Evolutionary conservation across 2,329 filamentous ascomycete genomes (phyloP).

Genomic region (Microdochium paspali): DNA sequence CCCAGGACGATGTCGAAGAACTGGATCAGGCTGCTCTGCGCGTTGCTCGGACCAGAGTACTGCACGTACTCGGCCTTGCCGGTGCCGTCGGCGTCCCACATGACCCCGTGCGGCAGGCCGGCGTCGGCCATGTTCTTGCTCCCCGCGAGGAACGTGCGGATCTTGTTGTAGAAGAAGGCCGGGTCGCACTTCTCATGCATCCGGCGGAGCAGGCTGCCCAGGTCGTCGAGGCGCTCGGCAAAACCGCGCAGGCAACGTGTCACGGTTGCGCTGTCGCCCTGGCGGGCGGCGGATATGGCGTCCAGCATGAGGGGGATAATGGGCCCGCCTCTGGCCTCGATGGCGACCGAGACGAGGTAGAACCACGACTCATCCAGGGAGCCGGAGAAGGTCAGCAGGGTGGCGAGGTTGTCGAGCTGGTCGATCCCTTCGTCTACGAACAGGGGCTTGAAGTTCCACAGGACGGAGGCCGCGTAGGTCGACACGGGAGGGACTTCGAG

Average conservation of each 20-base stretch:
- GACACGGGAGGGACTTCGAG: constrained; percentile 87
- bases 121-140: constrained; percentile 98
- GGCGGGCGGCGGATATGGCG: constrained; percentile 72
- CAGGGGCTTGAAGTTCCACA: constrained; percentile 96
- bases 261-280: constrained; percentile 60
- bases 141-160: constrained; percentile 90
- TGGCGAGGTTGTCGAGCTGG: constrained; percentile 78
- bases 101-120: constrained; percentile 75
- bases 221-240: constrained; percentile 79
- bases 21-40: constrained; percentile 92
- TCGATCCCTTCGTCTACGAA: constrained; percentile 77
- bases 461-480: constrained; percentile 81
- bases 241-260: constrained; percentile 70
- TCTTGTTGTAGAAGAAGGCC: constrained; percentile 88
- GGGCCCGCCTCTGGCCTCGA: constrained; percentile 83
- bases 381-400: constrained; percentile 84
- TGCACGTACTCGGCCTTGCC: constrained; percentile 64
- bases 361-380: constrained; percentile 98
- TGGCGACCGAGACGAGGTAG: constrained; percentile 89
- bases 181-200: constrained; percentile 97
- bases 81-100: constrained; percentile 77
- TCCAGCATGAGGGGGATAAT: constrained; percentile 82
- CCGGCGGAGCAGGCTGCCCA: constrained; percentile 67
- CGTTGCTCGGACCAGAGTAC: constrained; percentile 90
- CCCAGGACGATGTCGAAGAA: constrained; percentile 93